Evolutionary conservation across 768 basidiomycete genomes (phyloP).

Genomic region (Rhodocollybia butyracea): DNA sequence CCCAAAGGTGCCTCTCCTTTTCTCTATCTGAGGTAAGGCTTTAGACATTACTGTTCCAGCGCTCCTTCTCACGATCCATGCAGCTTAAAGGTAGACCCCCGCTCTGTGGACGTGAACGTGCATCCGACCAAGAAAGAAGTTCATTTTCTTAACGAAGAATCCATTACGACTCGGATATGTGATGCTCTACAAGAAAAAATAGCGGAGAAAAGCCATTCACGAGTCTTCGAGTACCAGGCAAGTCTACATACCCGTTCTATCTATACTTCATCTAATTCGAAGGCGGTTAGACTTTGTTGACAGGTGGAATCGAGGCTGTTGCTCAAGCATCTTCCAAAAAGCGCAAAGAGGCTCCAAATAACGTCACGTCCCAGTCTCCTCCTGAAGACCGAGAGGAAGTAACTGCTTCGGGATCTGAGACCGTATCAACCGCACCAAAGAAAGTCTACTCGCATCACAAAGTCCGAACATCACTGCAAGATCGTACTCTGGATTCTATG

Average conservation of each 20-base stretch:
- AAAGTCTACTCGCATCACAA: slow-evolving; percentile 80
- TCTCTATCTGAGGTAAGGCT: slow-evolving; percentile 80
- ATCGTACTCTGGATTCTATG: slow-evolving; percentile 95
- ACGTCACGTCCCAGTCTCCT: neutral
- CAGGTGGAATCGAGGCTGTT: slow-evolving; percentile 43
- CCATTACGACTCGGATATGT: slow-evolving; percentile 73
- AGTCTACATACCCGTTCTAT: neutral
- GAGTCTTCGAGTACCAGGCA: slow-evolving; percentile 73
- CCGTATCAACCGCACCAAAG: slow-evolving; percentile 37
- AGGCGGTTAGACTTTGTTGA: slow-evolving; percentile 50
- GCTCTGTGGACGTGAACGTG: slow-evolving; percentile 93
- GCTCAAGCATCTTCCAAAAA: slow-evolving; percentile 20
- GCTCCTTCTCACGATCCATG: neutral
- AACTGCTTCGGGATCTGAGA: slow-evolving; percentile 11
- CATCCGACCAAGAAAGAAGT: slow-evolving; percentile 98
- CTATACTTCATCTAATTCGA: neutral
- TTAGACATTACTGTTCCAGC: neutral
- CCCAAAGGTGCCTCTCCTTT: slow-evolving; percentile 91
- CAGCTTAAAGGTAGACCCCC: slow-evolving; percentile 81
- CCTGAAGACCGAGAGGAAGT: neutral
- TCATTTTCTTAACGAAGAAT: slow-evolving; percentile 90
- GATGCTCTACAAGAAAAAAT: slow-evolving; percentile 69
- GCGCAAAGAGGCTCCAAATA: slow-evolving; percentile 22
- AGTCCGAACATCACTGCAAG: slow-evolving; percentile 83
- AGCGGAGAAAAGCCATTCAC: slow-evolving; percentile 59